A percentile compares a stretch with the other conserved stretches of the same genome.
Evolutionary conservation across 805 yeast genomes (phyloP).

Genomic region (Spathaspora passalidarum): DNA sequence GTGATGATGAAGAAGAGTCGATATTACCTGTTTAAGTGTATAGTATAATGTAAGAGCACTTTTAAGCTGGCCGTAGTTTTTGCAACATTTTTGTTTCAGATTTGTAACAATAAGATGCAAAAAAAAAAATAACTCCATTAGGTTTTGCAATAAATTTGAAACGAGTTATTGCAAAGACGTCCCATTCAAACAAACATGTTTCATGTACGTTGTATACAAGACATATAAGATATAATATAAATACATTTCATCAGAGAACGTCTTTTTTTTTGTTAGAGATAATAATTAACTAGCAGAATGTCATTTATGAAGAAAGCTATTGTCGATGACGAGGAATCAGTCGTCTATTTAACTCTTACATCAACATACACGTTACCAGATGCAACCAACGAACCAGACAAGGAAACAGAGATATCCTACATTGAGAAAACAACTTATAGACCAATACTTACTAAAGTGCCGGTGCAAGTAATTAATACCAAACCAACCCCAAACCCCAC

Average conservation of each 20-base stretch:
- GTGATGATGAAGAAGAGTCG: not conserved
- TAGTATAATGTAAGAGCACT: not conserved
- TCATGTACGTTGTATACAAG: too few relatives aligned
- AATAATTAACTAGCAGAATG: too few relatives aligned
- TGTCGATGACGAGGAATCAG: not conserved
- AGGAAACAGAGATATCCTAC: not conserved
- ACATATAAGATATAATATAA: too few relatives aligned
- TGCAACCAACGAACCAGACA: not conserved
- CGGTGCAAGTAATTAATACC: not conserved
- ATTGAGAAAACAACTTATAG: not conserved
- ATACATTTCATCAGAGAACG: too few relatives aligned
- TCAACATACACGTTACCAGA: conserved; percentile 7
- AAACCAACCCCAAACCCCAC: not conserved
- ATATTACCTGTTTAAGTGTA: conserved; percentile 3
- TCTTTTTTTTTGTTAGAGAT: too few relatives aligned
- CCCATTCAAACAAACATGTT: not conserved
- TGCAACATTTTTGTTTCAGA: too few relatives aligned
- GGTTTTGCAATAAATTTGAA: too few relatives aligned
- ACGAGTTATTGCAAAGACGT: not conserved
- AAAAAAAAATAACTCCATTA: conserved; percentile 1
- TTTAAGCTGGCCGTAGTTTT: not conserved
- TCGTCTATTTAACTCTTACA: conserved; percentile 9
- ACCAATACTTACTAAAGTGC: not conserved
- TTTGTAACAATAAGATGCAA: not conserved
- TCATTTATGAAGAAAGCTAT: too few relatives aligned